phyloP scores from a whole-genome alignment of 2,329 filamentous ascomycete species.

The Ophiostoma perfectum region DNA sequence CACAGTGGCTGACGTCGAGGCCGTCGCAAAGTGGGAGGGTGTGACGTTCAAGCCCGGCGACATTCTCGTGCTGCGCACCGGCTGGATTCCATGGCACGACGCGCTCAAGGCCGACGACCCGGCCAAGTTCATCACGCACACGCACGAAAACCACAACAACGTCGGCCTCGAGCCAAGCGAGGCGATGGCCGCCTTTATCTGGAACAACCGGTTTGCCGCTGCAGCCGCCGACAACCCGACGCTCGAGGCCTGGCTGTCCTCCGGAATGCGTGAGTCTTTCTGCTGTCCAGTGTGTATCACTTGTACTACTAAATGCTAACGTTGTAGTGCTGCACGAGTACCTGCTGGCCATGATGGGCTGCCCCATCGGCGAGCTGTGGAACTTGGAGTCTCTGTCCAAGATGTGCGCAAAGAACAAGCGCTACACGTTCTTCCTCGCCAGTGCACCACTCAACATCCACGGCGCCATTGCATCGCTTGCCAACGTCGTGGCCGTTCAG shows the following conservation, averaged over 20 bases:
- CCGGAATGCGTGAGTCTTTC: not conserved
- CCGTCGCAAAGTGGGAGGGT: slow-evolving; percentile 54
- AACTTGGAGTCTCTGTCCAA: slow-evolving; percentile 11
- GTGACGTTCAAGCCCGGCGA: slow-evolving; percentile 60
- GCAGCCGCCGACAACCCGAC: slow-evolving; percentile 52
- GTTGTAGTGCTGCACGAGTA: slow-evolving; percentile 13
- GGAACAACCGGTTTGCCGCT: slow-evolving; percentile 49
- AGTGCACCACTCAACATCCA: slow-evolving; percentile 15
- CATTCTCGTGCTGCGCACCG: slow-evolving; percentile 60
- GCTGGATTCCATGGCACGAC: slow-evolving; percentile 55
- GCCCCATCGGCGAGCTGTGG: slow-evolving; percentile 17
- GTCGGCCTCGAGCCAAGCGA: slow-evolving; percentile 38
- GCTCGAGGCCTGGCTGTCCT: slow-evolving; percentile 41
- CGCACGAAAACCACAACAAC: not conserved
- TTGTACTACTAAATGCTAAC: not conserved
- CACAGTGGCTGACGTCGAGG: slow-evolving; percentile 49
- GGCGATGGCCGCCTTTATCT: slow-evolving; percentile 51
- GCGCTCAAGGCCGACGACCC: slow-evolving; percentile 32
- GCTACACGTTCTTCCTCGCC: slow-evolving; percentile 17
- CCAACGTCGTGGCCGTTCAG: slow-evolving; percentile 16
- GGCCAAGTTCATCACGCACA: not conserved
- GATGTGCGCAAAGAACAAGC: slow-evolving; percentile 12
- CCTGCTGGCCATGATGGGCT: slow-evolving; percentile 11
- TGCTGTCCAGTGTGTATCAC: not conserved
- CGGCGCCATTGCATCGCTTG: slow-evolving; percentile 14